phyloP scores from a whole-genome alignment of 768 basidiomycete genomes.

The Nidularia sp. region DNA sequence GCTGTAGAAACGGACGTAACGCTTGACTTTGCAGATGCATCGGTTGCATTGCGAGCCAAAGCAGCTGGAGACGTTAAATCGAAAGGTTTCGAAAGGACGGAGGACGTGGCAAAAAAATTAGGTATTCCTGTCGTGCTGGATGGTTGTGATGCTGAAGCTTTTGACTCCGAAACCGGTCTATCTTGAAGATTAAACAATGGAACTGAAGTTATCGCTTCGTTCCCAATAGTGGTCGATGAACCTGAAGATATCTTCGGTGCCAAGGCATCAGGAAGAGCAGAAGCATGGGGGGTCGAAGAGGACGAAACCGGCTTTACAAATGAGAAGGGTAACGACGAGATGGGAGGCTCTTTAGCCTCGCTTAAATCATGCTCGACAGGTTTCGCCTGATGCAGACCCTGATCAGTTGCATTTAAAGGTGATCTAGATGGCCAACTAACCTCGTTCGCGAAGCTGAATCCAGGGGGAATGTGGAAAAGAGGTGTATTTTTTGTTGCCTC shows the following conservation, averaged over 20 bases:
- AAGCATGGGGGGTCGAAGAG: conserved; percentile 6
- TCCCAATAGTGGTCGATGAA: no score
- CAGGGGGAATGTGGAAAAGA: conserved; percentile 53
- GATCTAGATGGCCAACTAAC: conserved; percentile 11
- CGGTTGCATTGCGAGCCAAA: conserved; percentile 9
- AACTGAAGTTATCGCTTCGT: no score
- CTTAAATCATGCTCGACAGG: conserved; percentile 34
- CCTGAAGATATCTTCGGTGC: no score
- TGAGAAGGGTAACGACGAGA: conserved; percentile 61
- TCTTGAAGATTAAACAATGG: no score
- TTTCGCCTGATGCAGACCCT: conserved; percentile 17
- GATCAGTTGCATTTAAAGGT: conserved; percentile 1
- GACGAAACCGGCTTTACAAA: conserved; percentile 31
- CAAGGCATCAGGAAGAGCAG: not conserved
- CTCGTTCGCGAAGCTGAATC: conserved; percentile 63
- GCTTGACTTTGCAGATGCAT: conserved; percentile 5
- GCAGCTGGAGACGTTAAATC: conserved; percentile 20
- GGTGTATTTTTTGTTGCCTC: conserved; percentile 54
- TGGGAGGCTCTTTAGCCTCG: conserved; percentile 62
- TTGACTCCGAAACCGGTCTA: no score
- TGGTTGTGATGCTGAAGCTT: no score
- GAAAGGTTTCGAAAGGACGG: conserved; percentile 37
- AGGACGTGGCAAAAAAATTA: conserved; percentile 61
- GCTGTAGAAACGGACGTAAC: not conserved
- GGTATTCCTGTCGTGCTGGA: conserved; percentile 29